Evolutionary conservation across 768 basidiomycete species (phyloP), one percentile per base, ranked within the genome.

Genomic region (Trametes maxima): DNA sequence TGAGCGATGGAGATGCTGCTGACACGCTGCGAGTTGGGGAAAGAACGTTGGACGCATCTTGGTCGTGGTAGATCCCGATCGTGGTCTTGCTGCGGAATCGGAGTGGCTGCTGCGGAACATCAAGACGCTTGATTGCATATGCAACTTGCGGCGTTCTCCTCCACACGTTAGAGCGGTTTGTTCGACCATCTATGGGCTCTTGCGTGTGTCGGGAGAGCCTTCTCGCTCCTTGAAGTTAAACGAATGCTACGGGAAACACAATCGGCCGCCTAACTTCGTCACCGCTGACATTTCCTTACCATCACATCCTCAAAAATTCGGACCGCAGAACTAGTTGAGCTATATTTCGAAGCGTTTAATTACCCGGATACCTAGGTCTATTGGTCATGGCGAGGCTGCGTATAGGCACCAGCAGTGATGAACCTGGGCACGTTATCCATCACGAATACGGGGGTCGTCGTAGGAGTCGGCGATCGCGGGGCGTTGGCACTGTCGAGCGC

Each of bases 361-460:
- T 33, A 33, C 28, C 8, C 28, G 28, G 28, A 5, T 46, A 22
- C 21, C 21, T 8, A 11, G 24, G 7, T 11, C n/a, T 19, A 46
- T 46, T 46, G 21, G 45, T 46, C 45, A 46, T 24, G 24, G 45
- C 12, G 14, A 13, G 12, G n/a, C 11, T 10, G 21, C 45, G 21
- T 6, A 11, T 2, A 45, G 44, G 21, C 12, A 24, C 19, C 12
- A 10, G n/a, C 45, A 33, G 14, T 16, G 28, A 49, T 8, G 24
- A n/a, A 17, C 24, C 13, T 14, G 39, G 1, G 19, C 19, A 33
- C 16, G 39, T 16, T 13, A 40, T 42, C 13, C 22, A 54, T 54
- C 52, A 54, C 14, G 16, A 42, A 24, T 54, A 43, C 40, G 25
- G 52, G 52, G 24, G 11, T 14, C 45, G 52, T 54, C 40, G 52